phyloP scores from a whole-genome alignment of 108 stramenopile genomes.

The Cyclotella sp. region DNA sequence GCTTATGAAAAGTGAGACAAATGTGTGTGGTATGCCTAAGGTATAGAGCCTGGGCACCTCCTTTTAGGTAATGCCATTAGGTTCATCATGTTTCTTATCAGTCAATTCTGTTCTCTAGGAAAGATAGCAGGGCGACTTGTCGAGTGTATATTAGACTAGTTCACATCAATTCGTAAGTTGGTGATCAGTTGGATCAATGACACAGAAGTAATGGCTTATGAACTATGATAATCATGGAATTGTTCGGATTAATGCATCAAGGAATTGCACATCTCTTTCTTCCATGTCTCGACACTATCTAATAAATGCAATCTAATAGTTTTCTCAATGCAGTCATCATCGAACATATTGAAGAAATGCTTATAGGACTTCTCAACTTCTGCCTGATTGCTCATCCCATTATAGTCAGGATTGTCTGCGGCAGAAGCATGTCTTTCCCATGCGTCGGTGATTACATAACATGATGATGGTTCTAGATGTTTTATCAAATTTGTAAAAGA shows the following conservation, averaged over 20 bases:
- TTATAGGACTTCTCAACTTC: slow-evolving; percentile 29
- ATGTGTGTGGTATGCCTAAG: too few relatives aligned
- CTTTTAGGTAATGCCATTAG: too few relatives aligned
- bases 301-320: slow-evolving; percentile 19
- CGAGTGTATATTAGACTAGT: too few relatives aligned
- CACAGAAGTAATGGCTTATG: too few relatives aligned
- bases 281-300: slow-evolving; percentile 20
- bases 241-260: background rate
- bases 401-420: background rate
- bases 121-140: too few relatives aligned
- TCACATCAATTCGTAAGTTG: too few relatives aligned
- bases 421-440: slow-evolving; percentile 33
- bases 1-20: too few relatives aligned
- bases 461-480: slow-evolving; percentile 21
- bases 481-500: slow-evolving; percentile 21
- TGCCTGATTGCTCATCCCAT: background rate
- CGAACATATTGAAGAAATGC: slow-evolving; percentile 27
- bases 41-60: too few relatives aligned
- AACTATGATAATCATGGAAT: too few relatives aligned
- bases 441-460: slow-evolving; percentile 36
- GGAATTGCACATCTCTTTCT: background rate
- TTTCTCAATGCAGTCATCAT: background rate
- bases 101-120: too few relatives aligned
- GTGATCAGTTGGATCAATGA: too few relatives aligned
- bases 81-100: too few relatives aligned